Evolutionary conservation across 176 grass and related monocot genomes (phyloP).

Genomic region (Avena insularis): DNA sequence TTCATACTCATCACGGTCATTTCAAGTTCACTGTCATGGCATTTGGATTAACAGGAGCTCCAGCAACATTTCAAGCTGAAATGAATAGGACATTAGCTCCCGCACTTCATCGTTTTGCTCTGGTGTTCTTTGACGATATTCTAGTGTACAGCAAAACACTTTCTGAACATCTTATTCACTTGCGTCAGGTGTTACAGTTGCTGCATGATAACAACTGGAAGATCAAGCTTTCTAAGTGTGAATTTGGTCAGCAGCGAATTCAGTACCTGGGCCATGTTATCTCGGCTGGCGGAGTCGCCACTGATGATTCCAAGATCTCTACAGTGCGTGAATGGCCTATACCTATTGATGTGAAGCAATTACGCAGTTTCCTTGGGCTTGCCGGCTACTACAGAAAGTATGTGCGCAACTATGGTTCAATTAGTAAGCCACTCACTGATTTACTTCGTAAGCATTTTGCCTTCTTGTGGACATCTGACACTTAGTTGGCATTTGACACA

Average conservation of each 20-base stretch:
- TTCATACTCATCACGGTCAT: too few species aligned
- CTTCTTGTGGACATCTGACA: too few species aligned
- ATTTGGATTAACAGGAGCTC: too few species aligned
- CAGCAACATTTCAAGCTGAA: too few species aligned
- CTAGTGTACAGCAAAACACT: not conserved
- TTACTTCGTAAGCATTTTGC: not conserved
- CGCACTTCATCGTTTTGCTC: too few species aligned
- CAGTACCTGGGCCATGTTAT: constrained; percentile 16
- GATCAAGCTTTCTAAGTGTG: not conserved
- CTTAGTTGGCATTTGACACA: too few species aligned
- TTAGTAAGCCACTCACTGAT: not conserved
- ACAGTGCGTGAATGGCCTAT: not conserved
- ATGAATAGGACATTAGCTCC: too few species aligned
- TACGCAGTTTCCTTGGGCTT: not conserved
- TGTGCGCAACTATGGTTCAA: not conserved
- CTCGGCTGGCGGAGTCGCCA: not conserved
- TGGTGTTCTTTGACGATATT: too few species aligned
- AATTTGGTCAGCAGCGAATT: not conserved
- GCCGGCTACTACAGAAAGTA: not conserved
- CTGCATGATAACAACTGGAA: not conserved
- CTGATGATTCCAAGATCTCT: not conserved
- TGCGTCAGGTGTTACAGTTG: not conserved
- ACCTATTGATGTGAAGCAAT: not conserved
- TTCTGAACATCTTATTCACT: not conserved
- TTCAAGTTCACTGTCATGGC: too few species aligned